phyloP scores from a whole-genome alignment of 2,329 filamentous ascomycete genomes.

The Leptographium wingfieldii region DNA sequence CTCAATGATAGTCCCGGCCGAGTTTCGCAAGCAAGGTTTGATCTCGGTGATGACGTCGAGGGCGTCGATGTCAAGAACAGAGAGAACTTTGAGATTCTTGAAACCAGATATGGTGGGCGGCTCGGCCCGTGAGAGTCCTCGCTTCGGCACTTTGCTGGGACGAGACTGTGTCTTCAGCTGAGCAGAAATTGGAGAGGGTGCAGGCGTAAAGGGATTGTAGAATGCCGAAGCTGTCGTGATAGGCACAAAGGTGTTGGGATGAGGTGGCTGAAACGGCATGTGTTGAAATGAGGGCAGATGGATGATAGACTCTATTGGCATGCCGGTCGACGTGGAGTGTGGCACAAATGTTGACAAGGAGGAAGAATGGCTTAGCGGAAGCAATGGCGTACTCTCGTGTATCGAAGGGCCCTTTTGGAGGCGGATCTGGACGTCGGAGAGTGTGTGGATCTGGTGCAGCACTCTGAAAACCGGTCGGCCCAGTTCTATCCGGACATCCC shows the following conservation, averaged over 20 bases:
- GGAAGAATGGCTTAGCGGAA: conserved; percentile 22
- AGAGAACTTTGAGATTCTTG: conserved; percentile 37
- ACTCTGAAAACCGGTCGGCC: conserved; percentile 43
- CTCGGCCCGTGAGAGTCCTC: conserved; percentile 13
- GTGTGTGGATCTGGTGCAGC: conserved; percentile 38
- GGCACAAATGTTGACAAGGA: neutral
- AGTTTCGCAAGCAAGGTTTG: conserved; percentile 40
- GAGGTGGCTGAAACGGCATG: neutral
- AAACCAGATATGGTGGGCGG: conserved; percentile 46
- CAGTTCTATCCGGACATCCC: conserved; percentile 53
- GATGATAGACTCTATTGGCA: conserved; percentile 8
- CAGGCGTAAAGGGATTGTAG: neutral
- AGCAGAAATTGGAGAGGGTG: neutral
- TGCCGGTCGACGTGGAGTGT: neutral
- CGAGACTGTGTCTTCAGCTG: neutral
- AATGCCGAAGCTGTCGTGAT: neutral
- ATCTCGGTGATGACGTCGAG: conserved; percentile 44
- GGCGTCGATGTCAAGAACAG: conserved; percentile 47
- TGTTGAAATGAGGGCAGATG: conserved; percentile 12
- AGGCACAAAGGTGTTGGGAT: neutral
- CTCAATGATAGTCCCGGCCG: conserved; percentile 38
- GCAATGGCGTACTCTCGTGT: conserved; percentile 35
- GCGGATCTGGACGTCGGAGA: conserved; percentile 43
- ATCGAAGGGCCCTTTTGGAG: conserved; percentile 45
- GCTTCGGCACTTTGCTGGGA: neutral